These are phyloP conservation scores for Neurospora sp. DNA, from an alignment of 495 filamentous ascomycete species.

Conservation along the genomic window DNA sequence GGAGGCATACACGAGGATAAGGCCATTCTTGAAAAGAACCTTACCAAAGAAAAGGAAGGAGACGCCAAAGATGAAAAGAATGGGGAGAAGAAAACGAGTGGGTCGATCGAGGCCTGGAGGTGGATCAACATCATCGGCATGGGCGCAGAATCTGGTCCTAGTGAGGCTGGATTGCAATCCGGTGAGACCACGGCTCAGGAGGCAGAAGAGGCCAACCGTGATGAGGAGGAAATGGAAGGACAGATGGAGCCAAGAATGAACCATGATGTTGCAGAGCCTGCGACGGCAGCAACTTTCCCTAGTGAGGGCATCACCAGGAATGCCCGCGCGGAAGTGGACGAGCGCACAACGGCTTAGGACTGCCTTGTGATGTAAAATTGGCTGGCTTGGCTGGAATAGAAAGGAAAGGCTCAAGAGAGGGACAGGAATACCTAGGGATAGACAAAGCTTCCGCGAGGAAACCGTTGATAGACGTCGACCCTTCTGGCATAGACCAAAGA, in stretches of 20 bases:
- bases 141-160: conserved; percentile 17
- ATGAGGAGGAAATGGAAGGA: conserved; percentile 29
- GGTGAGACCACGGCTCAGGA: conserved; percentile 1
- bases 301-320: background rate
- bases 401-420: background rate
- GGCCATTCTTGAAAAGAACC: conserved; percentile 23
- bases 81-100: background rate
- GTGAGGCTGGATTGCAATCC: conserved; percentile 11
- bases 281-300: background rate
- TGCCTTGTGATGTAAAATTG: background rate
- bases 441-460: background rate
- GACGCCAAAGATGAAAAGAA: conserved; percentile 6
- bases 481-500: background rate
- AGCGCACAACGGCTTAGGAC: background rate
- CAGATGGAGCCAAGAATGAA: conserved; percentile 28
- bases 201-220: conserved; percentile 15
- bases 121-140: conserved; percentile 37
- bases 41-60: background rate
- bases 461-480: background rate
- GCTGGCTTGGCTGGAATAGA: background rate
- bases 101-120: conserved; percentile 19
- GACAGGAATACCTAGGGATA: background rate
- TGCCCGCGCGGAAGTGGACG: background rate
- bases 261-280: background rate
- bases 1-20: conserved; percentile 23